These are phyloP conservation scores for Trichoderma breve DNA, from an alignment of 2,329 filamentous ascomycete species.

Conservation along the genomic window DNA sequence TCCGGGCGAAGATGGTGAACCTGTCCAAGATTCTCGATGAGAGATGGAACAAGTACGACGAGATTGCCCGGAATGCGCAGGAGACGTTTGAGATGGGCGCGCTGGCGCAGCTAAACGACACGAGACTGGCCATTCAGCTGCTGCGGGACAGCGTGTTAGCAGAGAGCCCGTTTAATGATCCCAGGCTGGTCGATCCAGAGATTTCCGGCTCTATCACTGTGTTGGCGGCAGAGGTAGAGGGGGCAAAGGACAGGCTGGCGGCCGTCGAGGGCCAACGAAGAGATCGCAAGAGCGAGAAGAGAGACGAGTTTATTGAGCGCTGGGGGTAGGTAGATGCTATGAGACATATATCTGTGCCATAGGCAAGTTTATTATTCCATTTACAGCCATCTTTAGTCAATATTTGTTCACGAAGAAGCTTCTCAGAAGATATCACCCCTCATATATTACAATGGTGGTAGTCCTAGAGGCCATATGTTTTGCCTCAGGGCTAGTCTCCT, in stretches of 20 bases:
- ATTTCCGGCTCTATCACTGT: conserved; percentile 51
- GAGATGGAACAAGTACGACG: conserved; percentile 42
- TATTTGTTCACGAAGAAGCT: neutral
- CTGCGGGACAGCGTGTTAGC: conserved; percentile 52
- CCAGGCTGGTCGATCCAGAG: conserved; percentile 52
- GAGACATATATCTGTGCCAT: neutral
- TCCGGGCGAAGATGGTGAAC: conserved; percentile 29
- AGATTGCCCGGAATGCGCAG: conserved; percentile 47
- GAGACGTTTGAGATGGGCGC: conserved; percentile 48
- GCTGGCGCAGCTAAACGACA: conserved; percentile 46
- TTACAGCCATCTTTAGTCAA: neutral
- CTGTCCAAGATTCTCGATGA: conserved; percentile 40
- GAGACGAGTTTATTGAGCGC: conserved; percentile 45
- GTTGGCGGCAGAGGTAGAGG: conserved; percentile 45
- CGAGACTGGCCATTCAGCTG: conserved; percentile 47
- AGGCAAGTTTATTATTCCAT: neutral
- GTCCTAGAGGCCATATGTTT: neutral
- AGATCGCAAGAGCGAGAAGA: conserved; percentile 44
- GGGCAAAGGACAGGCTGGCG: conserved; percentile 39
- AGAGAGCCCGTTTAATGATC: conserved; percentile 49
- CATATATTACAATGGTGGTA: neutral
- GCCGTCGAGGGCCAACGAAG: conserved; percentile 39
- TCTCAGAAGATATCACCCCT: neutral
- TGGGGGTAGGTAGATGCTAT: conserved; percentile 26
- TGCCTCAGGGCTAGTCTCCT: neutral